Evolutionary conservation across 2,329 filamentous ascomycete species (phyloP).

Genomic region (Colletotrichum sp.): DNA sequence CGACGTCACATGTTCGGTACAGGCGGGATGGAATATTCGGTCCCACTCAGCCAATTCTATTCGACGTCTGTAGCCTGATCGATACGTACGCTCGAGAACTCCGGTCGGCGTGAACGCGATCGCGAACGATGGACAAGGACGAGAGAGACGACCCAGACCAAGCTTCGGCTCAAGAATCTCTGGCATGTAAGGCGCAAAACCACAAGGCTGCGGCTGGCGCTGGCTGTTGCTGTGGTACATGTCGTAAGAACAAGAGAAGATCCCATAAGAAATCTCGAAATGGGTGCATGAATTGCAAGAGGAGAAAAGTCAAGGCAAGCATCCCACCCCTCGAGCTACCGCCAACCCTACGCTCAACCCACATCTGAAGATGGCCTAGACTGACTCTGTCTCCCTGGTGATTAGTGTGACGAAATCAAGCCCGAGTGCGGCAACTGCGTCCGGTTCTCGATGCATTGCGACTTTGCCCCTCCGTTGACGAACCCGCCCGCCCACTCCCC

Average conservation of each 20-base stretch:
- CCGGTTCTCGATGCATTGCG: conserved; percentile 21
- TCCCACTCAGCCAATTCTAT: background rate
- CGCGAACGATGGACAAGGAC: background rate
- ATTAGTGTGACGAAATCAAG: conserved; percentile 25
- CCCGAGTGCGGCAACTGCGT: conserved; percentile 22
- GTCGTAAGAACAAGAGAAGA: conserved; percentile 13
- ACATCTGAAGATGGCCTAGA: too few relatives aligned
- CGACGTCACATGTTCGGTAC: background rate
- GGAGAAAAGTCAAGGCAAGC: conserved; percentile 22
- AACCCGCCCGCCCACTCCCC: background rate
- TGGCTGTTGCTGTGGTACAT: conserved; percentile 2
- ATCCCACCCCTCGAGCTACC: background rate
- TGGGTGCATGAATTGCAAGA: conserved; percentile 23
- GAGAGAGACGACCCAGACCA: background rate
- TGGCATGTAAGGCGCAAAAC: background rate
- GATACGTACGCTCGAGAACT: background rate
- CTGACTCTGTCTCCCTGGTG: background rate
- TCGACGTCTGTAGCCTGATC: background rate
- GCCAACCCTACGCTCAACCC: background rate
- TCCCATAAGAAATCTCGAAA: conserved; percentile 21
- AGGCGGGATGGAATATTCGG: background rate
- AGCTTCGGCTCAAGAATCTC: background rate
- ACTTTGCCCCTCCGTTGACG: conserved; percentile 8
- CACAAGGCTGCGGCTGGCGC: background rate
- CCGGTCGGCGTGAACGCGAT: background rate